Percentiles rank a stretch among this genome's conserved stretches.
Conservation (phyloP, 805 yeast species). For the Saccharomycopsis fodiens region DNA sequence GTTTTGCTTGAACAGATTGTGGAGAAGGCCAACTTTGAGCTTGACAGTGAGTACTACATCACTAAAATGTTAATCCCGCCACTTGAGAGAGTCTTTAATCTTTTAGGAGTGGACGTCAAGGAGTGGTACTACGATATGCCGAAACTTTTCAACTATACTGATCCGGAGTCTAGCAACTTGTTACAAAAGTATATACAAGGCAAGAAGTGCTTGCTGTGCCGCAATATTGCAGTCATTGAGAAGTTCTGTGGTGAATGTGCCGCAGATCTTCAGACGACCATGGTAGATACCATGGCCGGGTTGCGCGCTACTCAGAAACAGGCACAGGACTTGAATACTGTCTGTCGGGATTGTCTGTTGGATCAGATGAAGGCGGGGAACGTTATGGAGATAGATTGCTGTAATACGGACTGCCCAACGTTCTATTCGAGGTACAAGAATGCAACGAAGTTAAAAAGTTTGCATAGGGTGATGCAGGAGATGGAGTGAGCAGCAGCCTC, state of each 20-base stretch:
- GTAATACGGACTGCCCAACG: constrained; percentile 10
- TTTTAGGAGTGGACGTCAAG: constrained; percentile 73
- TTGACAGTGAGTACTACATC: constrained; percentile 85
- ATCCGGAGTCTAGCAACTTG: constrained; percentile 13
- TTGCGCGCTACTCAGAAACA: constrained; percentile 18
- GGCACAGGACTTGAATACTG: constrained; percentile 21
- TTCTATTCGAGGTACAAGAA: constrained; percentile 8
- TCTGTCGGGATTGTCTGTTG: constrained; percentile 25
- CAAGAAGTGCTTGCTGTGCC: constrained; percentile 21
- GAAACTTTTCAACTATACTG: constrained; percentile 21
- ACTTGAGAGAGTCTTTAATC: constrained; percentile 69
- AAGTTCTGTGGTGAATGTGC: constrained; percentile 17
- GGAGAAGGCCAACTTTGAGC: constrained; percentile 29
- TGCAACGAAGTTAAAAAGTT: neutral
- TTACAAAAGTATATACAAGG: constrained; percentile 18
- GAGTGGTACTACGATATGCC: constrained; percentile 76
- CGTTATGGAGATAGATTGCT: constrained; percentile 8
- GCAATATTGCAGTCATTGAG: constrained; percentile 10
- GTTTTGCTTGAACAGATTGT: constrained; percentile 71
- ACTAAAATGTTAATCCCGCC: constrained; percentile 84
- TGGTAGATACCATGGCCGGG: constrained; percentile 18
- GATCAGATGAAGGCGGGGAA: constrained; percentile 6
- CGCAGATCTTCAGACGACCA: constrained; percentile 15
- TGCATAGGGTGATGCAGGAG: neutral
- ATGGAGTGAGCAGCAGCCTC: neutral